These are phyloP conservation scores for Teratosphaeria pseudoeucalypti DNA, from an alignment of 2,329 filamentous ascomycete species.

Conservation along the genomic window DNA sequence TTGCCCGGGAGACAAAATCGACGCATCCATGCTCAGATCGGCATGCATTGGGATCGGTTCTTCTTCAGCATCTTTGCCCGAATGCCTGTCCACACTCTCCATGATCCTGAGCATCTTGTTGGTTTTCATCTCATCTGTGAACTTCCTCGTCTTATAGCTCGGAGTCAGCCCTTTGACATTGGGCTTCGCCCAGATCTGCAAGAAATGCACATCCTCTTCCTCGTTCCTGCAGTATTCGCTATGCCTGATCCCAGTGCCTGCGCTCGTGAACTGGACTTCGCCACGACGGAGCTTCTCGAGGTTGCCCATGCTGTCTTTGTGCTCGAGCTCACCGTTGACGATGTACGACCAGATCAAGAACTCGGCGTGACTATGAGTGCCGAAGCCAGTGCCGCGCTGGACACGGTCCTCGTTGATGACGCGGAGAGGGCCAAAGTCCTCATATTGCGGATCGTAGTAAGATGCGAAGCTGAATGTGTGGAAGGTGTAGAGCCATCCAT, in stretches of 20 bases:
- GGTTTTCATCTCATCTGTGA: slow-evolving; percentile 61
- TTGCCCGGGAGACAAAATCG: slow-evolving; percentile 55
- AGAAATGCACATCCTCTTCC: slow-evolving; percentile 64
- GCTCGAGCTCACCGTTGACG: slow-evolving; percentile 73
- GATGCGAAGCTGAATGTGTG: slow-evolving; percentile 76
- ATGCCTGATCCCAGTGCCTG: slow-evolving; percentile 71
- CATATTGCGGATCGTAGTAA: slow-evolving; percentile 57
- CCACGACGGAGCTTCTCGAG: slow-evolving; percentile 62
- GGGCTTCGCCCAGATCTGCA: slow-evolving; percentile 76
- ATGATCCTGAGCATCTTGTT: slow-evolving; percentile 64
- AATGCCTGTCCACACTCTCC: slow-evolving; percentile 55
- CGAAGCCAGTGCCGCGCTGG: slow-evolving; percentile 62
- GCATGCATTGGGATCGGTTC: slow-evolving; percentile 73
- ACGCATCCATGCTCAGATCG: slow-evolving; percentile 73
- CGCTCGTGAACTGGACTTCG: slow-evolving; percentile 83
- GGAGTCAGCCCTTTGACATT: slow-evolving; percentile 64
- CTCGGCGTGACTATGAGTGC: slow-evolving; percentile 74
- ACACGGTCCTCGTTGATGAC: slow-evolving; percentile 88
- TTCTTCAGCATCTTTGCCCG: slow-evolving; percentile 56
- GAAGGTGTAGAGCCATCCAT: slow-evolving; percentile 81
- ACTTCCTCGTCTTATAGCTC: slow-evolving; percentile 65
- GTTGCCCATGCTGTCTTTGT: slow-evolving; percentile 73
- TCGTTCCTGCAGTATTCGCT: slow-evolving; percentile 71
- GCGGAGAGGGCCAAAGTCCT: slow-evolving; percentile 63
- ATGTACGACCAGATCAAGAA: slow-evolving; percentile 88